phyloP scores from a whole-genome alignment of 2,329 filamentous ascomycete species.

The Venturia nashicola region DNA sequence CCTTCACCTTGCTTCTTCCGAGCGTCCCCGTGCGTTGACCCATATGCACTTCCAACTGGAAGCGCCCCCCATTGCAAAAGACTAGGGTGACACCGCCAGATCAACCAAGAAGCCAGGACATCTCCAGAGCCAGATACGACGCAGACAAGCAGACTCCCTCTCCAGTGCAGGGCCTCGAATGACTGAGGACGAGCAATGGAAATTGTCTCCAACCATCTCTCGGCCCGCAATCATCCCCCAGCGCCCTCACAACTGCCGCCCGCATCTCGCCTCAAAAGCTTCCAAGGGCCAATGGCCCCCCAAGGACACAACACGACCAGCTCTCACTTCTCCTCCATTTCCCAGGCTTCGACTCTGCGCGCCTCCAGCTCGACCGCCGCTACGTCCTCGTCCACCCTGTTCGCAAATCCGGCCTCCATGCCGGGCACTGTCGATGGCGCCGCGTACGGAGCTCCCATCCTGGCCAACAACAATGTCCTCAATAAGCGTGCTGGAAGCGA shows the following conservation, averaged over 20 bases:
- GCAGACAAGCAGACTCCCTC: background rate
- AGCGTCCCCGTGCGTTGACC: background rate
- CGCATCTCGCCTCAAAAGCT: background rate
- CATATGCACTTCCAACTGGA: background rate
- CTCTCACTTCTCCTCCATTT: constrained; percentile 35
- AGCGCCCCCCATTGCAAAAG: background rate
- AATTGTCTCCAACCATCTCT: background rate
- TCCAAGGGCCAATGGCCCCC: background rate
- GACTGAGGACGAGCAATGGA: constrained; percentile 1
- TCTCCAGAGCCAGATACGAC: background rate
- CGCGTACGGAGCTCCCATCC: constrained; percentile 47
- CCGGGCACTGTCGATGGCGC: constrained; percentile 24
- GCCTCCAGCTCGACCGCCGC: constrained; percentile 36
- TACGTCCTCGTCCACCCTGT: constrained; percentile 31
- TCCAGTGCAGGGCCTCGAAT: background rate
- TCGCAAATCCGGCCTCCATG: constrained; percentile 21
- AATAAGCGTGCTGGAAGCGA: constrained; percentile 91
- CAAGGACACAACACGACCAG: constrained; percentile 27
- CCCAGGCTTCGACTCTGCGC: constrained; percentile 29
- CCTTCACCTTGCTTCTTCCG: background rate
- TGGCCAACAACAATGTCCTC: constrained; percentile 87
- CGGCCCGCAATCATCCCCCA: constrained; percentile 4
- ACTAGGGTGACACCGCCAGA: background rate
- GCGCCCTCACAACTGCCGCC: constrained; percentile 3
- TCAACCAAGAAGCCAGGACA: background rate